These are phyloP conservation scores for Ettlia oleoabundans DNA, from an alignment of 139 green algal genomes.

Conservation along the genomic window DNA sequence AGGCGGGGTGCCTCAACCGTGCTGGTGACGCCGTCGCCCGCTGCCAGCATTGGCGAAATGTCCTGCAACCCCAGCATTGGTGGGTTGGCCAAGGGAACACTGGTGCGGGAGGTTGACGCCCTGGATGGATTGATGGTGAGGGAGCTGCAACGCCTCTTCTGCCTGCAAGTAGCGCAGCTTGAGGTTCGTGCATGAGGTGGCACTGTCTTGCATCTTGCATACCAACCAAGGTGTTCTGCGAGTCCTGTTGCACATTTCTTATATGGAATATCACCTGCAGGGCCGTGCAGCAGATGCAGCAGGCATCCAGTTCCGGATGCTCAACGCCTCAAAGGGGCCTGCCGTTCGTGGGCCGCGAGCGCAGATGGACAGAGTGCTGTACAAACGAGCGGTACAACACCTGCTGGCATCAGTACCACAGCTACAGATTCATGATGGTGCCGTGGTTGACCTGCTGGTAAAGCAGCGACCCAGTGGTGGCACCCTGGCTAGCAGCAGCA, in stretches of 20 bases:
- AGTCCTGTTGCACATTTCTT: too few species aligned
- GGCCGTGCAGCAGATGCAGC: conserved; percentile 53
- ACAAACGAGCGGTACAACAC: conserved; percentile 59
- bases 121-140: conserved; percentile 67
- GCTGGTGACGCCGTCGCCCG: conserved; percentile 56
- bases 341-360: conserved; percentile 63
- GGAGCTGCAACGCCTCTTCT: neutral
- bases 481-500: neutral
- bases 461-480: conserved; percentile 10
- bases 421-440: conserved; percentile 56
- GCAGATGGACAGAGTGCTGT: conserved; percentile 70
- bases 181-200: too few species aligned
- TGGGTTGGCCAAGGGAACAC: conserved; percentile 66
- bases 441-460: conserved; percentile 59
- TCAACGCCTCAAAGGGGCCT: conserved; percentile 65
- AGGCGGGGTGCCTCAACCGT: conserved; percentile 54
- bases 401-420: conserved; percentile 13
- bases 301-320: conserved; percentile 70
- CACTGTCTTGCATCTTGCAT: too few species aligned
- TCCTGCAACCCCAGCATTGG: conserved; percentile 73
- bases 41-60: conserved; percentile 61
- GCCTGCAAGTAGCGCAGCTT: too few species aligned
- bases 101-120: conserved; percentile 69
- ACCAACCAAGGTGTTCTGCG: too few species aligned
- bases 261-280: too few species aligned